Percentiles rank a stretch among this genome's conserved stretches.
These are phyloP conservation scores for Moelleriella libera DNA, from an alignment of 2,329 filamentous ascomycete genomes.

Conservation along the genomic window DNA sequence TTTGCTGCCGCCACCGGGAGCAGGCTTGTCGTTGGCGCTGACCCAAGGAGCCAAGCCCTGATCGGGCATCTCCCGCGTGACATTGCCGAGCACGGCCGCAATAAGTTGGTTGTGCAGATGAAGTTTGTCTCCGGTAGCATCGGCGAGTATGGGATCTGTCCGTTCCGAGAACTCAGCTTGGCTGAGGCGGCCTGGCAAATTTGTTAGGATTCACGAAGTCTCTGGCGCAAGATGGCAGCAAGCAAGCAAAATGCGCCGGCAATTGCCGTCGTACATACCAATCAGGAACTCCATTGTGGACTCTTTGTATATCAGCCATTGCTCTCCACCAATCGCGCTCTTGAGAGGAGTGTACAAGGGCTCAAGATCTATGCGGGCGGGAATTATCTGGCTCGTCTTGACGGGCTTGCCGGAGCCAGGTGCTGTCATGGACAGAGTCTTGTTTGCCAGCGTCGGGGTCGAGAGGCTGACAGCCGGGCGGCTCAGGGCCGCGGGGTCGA, in stretches of 20 bases:
- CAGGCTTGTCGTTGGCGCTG: slow-evolving; percentile 55
- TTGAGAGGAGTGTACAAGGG: slow-evolving; percentile 50
- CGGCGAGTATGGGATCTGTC: slow-evolving; percentile 45
- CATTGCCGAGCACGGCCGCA: slow-evolving; percentile 53
- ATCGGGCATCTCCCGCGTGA: slow-evolving; percentile 55
- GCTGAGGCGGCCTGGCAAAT: slow-evolving; percentile 41
- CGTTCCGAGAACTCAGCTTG: slow-evolving; percentile 44
- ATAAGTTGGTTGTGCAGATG: slow-evolving; percentile 57
- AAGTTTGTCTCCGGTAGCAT: slow-evolving; percentile 41
- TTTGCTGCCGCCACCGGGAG: slow-evolving; percentile 41
- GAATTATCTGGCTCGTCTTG: slow-evolving; percentile 49
- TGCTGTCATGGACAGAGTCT: slow-evolving; percentile 40
- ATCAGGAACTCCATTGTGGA: slow-evolving; percentile 47
- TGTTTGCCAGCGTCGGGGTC: slow-evolving; percentile 43
- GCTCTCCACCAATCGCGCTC: slow-evolving; percentile 40
- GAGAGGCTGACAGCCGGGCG: slow-evolving; percentile 42
- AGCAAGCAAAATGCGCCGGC: too few relatives aligned
- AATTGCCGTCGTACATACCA: slow-evolving; percentile 24
- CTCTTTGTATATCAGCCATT: slow-evolving; percentile 53
- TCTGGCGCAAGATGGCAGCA: too few relatives aligned
- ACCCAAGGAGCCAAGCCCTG: slow-evolving; percentile 56
- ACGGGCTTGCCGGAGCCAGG: slow-evolving; percentile 33
- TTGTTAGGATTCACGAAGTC: too few relatives aligned
- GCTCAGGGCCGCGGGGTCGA: slow-evolving; percentile 56
- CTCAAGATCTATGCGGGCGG: slow-evolving; percentile 53